Conservation (phyloP, 768 basidiomycete genomes). For the Panaeolus papilionaceus region DNA sequence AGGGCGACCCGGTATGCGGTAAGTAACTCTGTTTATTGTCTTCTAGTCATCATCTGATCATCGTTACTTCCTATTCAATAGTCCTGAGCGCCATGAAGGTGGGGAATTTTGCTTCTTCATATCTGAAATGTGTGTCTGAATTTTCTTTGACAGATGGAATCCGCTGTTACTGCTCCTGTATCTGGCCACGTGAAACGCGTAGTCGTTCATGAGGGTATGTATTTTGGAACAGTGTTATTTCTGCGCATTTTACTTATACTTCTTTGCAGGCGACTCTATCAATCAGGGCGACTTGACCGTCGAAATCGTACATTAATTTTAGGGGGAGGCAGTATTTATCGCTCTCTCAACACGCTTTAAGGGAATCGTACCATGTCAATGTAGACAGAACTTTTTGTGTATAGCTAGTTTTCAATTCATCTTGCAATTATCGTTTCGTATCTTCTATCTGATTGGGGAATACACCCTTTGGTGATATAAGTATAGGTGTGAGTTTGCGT, state of each 20-base stretch:
- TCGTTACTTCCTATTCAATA: constrained; percentile 35
- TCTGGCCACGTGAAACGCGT: constrained; percentile 97
- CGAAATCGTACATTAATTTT: constrained; percentile 63
- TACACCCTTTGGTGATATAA: too few species aligned
- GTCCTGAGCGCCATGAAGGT: constrained; percentile 98
- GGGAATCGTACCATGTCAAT: background rate
- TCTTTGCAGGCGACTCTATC: constrained; percentile 81
- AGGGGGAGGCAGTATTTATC: background rate
- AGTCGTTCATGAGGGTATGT: constrained; percentile 82
- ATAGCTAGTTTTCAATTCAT: constrained; percentile 12
- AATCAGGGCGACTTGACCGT: constrained; percentile 91
- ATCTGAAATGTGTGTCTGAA: constrained; percentile 21
- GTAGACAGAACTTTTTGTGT: constrained; percentile 17
- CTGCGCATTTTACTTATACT: constrained; percentile 18
- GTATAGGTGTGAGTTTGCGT: too few species aligned
- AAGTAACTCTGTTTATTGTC: constrained; percentile 38
- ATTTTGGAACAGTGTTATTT: constrained; percentile 12
- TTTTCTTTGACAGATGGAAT: constrained; percentile 82
- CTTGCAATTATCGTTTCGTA: constrained; percentile 6
- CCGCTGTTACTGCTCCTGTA: constrained; percentile 94
- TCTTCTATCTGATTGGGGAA: too few species aligned
- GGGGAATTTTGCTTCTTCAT: constrained; percentile 27
- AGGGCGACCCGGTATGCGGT: constrained; percentile 95
- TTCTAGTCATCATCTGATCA: constrained; percentile 27
- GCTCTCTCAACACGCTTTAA: constrained; percentile 2